phyloP scores from a whole-genome alignment of 805 yeast species.

The Debaryomyces tyrocola region DNA sequence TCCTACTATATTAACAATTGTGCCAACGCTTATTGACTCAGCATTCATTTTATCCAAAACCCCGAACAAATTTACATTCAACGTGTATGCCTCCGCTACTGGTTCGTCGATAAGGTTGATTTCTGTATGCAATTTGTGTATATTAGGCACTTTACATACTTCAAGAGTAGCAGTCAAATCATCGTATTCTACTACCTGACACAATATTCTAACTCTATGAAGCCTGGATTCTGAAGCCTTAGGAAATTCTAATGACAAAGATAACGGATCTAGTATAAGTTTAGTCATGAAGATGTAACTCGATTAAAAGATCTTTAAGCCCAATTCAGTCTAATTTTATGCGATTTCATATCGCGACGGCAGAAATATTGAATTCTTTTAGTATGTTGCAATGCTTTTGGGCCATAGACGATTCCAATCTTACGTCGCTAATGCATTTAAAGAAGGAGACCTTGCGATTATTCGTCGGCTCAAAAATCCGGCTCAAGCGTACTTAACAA shows the following conservation, averaged over 20 bases:
- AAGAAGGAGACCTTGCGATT: neutral
- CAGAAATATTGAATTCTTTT: neutral
- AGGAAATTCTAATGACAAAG: constrained; percentile 19
- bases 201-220: constrained; percentile 25
- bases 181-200: constrained; percentile 25
- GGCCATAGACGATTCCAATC: neutral
- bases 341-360: neutral
- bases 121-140: constrained; percentile 12
- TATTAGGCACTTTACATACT: constrained; percentile 17
- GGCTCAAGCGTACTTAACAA: neutral
- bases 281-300: constrained; percentile 22
- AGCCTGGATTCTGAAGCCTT: constrained; percentile 20
- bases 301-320: too few relatives aligned
- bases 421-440: neutral
- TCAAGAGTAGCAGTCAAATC: constrained; percentile 9
- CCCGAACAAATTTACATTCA: constrained; percentile 9
- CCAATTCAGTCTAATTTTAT: neutral
- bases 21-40: constrained; percentile 18
- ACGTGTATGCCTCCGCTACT: neutral
- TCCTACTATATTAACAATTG: constrained; percentile 29
- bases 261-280: constrained; percentile 27
- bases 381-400: neutral
- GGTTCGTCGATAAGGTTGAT: constrained; percentile 8
- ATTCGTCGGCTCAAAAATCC: neutral
- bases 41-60: constrained; percentile 7